Evolutionary conservation across 2,329 filamentous ascomycete species (phyloP), one percentile per base, ranked within the genome.

Genomic region (Cercospora berteroae): DNA sequence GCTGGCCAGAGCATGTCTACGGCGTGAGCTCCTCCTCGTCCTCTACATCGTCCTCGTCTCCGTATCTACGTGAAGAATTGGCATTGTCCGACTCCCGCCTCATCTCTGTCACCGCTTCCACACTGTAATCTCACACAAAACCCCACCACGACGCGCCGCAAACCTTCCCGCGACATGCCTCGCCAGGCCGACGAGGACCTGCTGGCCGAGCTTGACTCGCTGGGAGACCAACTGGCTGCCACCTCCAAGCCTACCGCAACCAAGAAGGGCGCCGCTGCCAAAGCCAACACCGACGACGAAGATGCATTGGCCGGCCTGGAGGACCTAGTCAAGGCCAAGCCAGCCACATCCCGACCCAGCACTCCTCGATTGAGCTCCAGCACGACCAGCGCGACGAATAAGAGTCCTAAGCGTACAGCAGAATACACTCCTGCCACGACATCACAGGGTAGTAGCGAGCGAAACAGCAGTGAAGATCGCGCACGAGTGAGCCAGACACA

Each of bases 221-320:
- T 76, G 29, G 73, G 73, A 66, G 70, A 69, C 42, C 70, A 69
- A 58, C 65, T 44, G 33, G 63, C 70, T 44, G 61, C 68, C 39
- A 27, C 65, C 77, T 79, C 61, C 75, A 80, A 74, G 75, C 81
- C 59, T 74, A 27, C 52, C 7, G 25, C 63, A 78, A 81, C 52
- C 76, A 81, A 60, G 77, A 80, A 64, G 74, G 79, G 68, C 76
- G 76, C 63, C 64, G 68, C 59, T 65, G n/a, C 63, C 33, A 60
- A 39, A 16, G 67, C 72, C 18, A 70, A 72, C 75, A 73, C 85
- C 89, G 74, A 66, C 20, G 67, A 61, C 31, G 86, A 92, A 73
- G 93, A 97, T 77, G 88, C 94, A 66, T 86, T 98, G 44, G 93
- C 93, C 69, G 94, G 97, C 74, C 87, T 98, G 69, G 92, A 96